Base-by-base conservation (phyloP, 495 filamentous ascomycete genomes). In the Xylaria longipes region DNA sequence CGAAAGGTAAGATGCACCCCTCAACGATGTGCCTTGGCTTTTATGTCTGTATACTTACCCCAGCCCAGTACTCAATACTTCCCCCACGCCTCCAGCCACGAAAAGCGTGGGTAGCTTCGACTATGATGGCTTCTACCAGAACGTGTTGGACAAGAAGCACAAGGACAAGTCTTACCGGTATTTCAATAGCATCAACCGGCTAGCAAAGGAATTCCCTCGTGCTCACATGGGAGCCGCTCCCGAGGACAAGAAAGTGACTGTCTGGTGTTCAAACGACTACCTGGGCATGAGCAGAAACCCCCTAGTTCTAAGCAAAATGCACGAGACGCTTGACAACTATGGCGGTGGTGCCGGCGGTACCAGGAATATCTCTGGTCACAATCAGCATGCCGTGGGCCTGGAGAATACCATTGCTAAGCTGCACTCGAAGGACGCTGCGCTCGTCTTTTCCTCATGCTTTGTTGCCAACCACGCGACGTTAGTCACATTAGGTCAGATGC, bases 251-350 rank as follows among this genome's bases (percentile, higher is more conserved):
- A 50, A 50, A 50, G 43, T 50, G n/a, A 50, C 43, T 50, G 46
- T 50, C 46, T 50, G 46, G 46, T 50, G 46, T 50, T 50, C 46
- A 50, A 50, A 50, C n/a, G 46, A 46, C 43, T 50, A 50, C 46
- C 46, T 50, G 46, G 46, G 46, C n/a, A 50, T 50, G 46, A 50
- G 46, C 46, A 50, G 46, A 50, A 50, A 50, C 7, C 46, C 46
- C 46, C 2, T 50, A 7, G 46, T 50, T 11, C n/a, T 50, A 50
- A 50, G 46, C 46, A 50, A 50, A 50, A 50, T 50, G 46, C 46
- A 50, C 46, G 46, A 50, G 46, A 50, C 46, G 46, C 46, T 50
- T 50, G 46, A 50, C 8, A 50, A 50, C n/a, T 50, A 50, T 22
- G 46, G 46, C 12, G 46, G 46, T 25, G 46, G 46, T 50, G 46